Conservation (phyloP, 345 rosid genomes). For the Cardiospermum halicacabum region DNA sequence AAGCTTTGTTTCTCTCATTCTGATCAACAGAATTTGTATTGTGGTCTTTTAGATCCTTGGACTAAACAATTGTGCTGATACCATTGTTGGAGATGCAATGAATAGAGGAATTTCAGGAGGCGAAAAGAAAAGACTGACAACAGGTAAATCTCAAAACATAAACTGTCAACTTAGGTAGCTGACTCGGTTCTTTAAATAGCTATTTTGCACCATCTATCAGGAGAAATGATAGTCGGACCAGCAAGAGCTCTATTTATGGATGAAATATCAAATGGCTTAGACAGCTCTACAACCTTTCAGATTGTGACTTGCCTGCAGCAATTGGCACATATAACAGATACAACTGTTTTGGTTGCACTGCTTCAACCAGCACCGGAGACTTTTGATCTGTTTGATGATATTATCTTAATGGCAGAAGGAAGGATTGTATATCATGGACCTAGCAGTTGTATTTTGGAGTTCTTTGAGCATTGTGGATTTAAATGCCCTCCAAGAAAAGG, state of each 20-base stretch:
- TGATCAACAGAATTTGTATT: background rate
- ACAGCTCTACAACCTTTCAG: slow-evolving; percentile 72
- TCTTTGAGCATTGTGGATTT: slow-evolving; percentile 62
- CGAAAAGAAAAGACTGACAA: slow-evolving; percentile 44
- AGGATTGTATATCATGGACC: slow-evolving; percentile 70
- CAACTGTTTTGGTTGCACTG: slow-evolving; percentile 54
- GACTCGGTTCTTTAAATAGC: background rate
- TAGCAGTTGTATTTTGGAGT: slow-evolving; percentile 39
- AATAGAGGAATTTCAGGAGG: slow-evolving; percentile 61
- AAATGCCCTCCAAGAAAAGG: slow-evolving; percentile 71
- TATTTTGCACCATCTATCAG: slow-evolving; percentile 25
- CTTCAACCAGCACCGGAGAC: slow-evolving; percentile 87
- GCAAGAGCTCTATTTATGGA: slow-evolving; percentile 71
- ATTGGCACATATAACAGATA: slow-evolving; percentile 48
- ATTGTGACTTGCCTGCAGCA: slow-evolving; percentile 63
- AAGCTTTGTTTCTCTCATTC: background rate
- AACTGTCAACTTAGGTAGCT: too few relatives aligned
- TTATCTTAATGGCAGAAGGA: slow-evolving; percentile 63
- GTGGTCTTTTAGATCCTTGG: slow-evolving; percentile 48
- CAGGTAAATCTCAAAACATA: too few relatives aligned
- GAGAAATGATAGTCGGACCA: slow-evolving; percentile 76
- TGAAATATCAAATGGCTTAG: slow-evolving; percentile 71
- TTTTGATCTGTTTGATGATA: slow-evolving; percentile 64
- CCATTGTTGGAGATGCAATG: slow-evolving; percentile 68
- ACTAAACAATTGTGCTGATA: slow-evolving; percentile 59